Evolutionary conservation across 2,329 filamentous ascomycete genomes (phyloP).

Genomic region (Arthrobotrys musiformis): DNA sequence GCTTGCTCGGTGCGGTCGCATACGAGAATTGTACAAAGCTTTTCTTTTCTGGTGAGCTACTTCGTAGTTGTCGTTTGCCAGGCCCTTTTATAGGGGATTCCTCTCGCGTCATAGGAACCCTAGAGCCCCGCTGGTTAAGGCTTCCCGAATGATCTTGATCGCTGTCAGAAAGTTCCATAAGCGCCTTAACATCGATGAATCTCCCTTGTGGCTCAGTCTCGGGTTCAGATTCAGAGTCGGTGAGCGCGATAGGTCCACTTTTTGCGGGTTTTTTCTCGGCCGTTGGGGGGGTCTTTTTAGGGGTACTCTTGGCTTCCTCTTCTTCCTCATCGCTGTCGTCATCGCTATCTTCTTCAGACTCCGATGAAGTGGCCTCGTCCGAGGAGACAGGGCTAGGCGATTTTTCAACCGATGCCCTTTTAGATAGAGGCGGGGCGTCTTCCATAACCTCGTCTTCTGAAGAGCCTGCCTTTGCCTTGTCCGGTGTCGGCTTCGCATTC

Average conservation of each 20-base stretch:
- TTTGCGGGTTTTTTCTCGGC: slow-evolving; percentile 54
- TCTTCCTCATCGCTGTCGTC: slow-evolving; percentile 55
- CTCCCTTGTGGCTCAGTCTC: slow-evolving; percentile 13
- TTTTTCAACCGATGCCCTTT: not conserved
- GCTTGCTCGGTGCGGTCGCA: slow-evolving; percentile 17
- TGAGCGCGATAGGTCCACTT: not conserved
- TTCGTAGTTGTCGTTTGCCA: slow-evolving; percentile 36
- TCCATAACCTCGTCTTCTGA: slow-evolving; percentile 36
- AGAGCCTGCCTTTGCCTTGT: not conserved
- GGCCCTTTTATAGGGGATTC: slow-evolving; percentile 47
- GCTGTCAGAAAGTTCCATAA: slow-evolving; percentile 31
- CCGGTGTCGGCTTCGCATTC: not conserved
- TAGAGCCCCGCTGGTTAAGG: not conserved
- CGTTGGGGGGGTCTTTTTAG: slow-evolving; percentile 55
- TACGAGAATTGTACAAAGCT: slow-evolving; percentile 17
- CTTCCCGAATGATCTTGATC: slow-evolving; percentile 14
- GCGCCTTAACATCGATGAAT: slow-evolving; percentile 16
- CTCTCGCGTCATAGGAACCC: slow-evolving; percentile 22
- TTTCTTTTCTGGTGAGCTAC: slow-evolving; percentile 37
- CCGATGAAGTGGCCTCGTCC: slow-evolving; percentile 15
- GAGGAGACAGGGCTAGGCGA: slow-evolving; percentile 7
- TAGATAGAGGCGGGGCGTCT: slow-evolving; percentile 30
- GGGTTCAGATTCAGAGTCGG: slow-evolving; percentile 21
- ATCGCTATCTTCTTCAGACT: slow-evolving; percentile 40
- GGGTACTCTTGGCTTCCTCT: slow-evolving; percentile 54